These are phyloP conservation scores for Pigoraptor vietnamica DNA, from an alignment of 78 protist genomes.

Conservation along the genomic window DNA sequence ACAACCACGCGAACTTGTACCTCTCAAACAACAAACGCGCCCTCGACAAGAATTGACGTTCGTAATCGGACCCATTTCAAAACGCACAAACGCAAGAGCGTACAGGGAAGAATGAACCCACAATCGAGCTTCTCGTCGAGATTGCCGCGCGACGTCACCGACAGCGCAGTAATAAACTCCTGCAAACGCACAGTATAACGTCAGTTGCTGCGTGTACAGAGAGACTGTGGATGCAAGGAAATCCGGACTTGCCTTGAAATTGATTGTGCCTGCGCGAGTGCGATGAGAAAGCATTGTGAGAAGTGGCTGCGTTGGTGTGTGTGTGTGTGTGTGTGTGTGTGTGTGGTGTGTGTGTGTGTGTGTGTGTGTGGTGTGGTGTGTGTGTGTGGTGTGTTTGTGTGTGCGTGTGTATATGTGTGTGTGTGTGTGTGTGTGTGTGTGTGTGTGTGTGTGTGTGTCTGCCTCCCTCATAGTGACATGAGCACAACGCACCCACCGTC, in stretches of 20 bases:
- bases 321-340: neutral
- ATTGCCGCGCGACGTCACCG: constrained; percentile 24
- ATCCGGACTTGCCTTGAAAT: neutral
- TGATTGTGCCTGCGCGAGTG: neutral
- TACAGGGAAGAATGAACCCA: neutral
- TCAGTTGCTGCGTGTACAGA: no score
- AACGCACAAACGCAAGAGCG: neutral
- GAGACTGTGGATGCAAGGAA: neutral
- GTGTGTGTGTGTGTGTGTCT: neutral
- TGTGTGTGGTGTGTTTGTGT: no score
- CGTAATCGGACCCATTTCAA: no score
- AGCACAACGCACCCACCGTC: neutral
- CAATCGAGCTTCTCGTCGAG: constrained; percentile 34
- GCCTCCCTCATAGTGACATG: neutral
- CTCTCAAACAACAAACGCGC: neutral
- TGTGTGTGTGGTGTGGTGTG: no score
- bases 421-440: no score
- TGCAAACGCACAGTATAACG: constrained; percentile 1
- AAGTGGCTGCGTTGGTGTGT: neutral
- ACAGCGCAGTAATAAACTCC: constrained; percentile 28
- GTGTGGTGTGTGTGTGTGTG: no score
- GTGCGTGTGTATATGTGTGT: neutral
- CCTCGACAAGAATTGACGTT: neutral
- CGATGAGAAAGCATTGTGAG: neutral
- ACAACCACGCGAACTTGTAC: no score